Evolutionary conservation across 2,329 filamentous ascomycete species (phyloP).

Genomic region (Conoideocrella luteorostrata): DNA sequence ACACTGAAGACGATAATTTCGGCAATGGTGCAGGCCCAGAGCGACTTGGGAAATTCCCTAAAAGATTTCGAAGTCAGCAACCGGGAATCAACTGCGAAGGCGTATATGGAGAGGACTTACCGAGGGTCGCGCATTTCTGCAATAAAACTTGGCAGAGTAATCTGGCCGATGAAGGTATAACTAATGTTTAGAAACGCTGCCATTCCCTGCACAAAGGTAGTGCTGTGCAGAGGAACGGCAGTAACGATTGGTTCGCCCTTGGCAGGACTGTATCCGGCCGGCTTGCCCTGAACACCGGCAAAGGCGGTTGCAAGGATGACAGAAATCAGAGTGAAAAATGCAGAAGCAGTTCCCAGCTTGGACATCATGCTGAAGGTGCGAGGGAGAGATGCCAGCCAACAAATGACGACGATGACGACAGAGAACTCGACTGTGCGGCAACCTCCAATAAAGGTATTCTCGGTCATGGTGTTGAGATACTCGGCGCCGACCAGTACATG

Average conservation of each 20-base stretch:
- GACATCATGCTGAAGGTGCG: conserved; percentile 78
- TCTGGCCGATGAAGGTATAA: conserved; percentile 94
- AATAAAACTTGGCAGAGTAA: conserved; percentile 89
- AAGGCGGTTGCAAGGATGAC: conserved; percentile 81
- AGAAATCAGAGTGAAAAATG: conserved; percentile 83
- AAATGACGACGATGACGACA: conserved; percentile 66
- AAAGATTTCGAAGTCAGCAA: conserved; percentile 29
- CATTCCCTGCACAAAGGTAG: conserved; percentile 75
- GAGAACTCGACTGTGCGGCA: conserved; percentile 77
- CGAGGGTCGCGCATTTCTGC: conserved; percentile 75
- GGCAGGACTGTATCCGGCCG: conserved; percentile 56
- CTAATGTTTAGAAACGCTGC: conserved; percentile 91
- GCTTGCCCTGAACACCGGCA: conserved; percentile 67
- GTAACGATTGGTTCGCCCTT: conserved; percentile 61
- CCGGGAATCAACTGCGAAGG: too few relatives aligned
- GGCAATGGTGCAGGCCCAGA: conserved; percentile 84
- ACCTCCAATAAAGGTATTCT: conserved; percentile 51
- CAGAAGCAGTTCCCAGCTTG: conserved; percentile 71
- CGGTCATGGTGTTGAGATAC: conserved; percentile 84
- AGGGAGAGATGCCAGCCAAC: conserved; percentile 73
- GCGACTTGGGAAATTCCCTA: conserved; percentile 83
- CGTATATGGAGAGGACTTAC: conserved; percentile 19
- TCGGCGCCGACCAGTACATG: conserved; percentile 81
- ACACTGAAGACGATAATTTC: conserved; percentile 82
- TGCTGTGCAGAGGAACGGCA: conserved; percentile 60